Evolutionary conservation across 2,329 filamentous ascomycete genomes (phyloP), one percentile per base, ranked within the genome.

Genomic region (Botrytis byssoidea): DNA sequence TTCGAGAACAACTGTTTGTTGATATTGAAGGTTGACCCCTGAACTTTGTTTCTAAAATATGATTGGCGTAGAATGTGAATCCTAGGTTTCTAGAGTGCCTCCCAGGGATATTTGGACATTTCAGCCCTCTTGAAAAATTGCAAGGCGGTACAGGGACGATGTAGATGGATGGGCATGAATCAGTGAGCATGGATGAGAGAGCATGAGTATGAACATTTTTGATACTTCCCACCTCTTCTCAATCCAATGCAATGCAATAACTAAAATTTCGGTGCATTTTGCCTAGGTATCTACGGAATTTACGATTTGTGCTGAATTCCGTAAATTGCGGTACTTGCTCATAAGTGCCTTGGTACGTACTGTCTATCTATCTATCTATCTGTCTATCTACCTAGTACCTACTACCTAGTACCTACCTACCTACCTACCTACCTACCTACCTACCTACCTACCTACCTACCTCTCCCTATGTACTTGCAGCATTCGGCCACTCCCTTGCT

Each of bases 1-100:
- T 67, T 37, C 22, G 5, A 51, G 44, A 67, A 6, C 4, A n/a
- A 37, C 12, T 6, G 44, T 37, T 67, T 51, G 64, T 67, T 67
- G 64, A 67, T 51, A n/a, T 67, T 35, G 64, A 67, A 40, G 65
- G 46, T 51, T 40, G 40, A 67, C 32, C 65, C 46, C 32, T 67
- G 65, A 55, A 66, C 42, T 67, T 51, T 20, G 46, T 55, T 51
- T 16, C 35, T 40, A 9, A 40, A 9, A 67, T n/a, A 20, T 67
- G 46, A 55, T 67, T 67, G 46, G 46, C 37, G 32, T 37, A 51
- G 32, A 29, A 51, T n/a, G 44, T 51, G 25, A 63, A 63, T 70
- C 40, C 66, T 71, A 51, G 51, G 51, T 29, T 51, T 51, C 48
- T 51, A 25, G 48, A 46, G 40, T 44, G 16, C 42, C 44, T 44